Percentiles rank a stretch among this genome's conserved stretches.
These are phyloP conservation scores for Fusarium coicis DNA, from an alignment of 2,329 filamentous ascomycete species.

Conservation along the genomic window DNA sequence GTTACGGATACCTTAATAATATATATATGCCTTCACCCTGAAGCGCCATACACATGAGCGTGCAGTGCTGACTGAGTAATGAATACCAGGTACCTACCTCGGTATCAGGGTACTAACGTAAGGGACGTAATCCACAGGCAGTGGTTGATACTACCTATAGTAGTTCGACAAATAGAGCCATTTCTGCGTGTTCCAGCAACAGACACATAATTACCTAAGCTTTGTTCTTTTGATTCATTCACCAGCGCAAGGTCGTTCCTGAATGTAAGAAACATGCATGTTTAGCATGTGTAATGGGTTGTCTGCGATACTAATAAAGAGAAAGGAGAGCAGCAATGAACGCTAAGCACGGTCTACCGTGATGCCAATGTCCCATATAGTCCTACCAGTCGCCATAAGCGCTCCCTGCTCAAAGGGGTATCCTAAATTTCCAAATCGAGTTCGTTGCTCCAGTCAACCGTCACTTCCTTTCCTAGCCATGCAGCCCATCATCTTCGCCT, in stretches of 20 bases:
- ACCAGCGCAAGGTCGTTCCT: neutral
- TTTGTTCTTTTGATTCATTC: neutral
- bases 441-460: neutral
- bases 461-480: slow-evolving; percentile 24
- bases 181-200: neutral
- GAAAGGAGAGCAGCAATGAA: slow-evolving; percentile 24
- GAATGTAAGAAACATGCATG: slow-evolving; percentile 16
- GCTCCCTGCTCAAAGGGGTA: slow-evolving; percentile 37
- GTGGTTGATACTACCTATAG: neutral
- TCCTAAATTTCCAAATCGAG: slow-evolving; percentile 24
- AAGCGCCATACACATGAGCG: neutral
- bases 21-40: neutral
- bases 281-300: neutral
- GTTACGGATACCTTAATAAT: neutral
- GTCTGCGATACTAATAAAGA: neutral
- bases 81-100: neutral
- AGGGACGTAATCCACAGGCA: neutral
- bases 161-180: neutral
- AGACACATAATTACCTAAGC: neutral
- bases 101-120: neutral
- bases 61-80: neutral
- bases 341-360: slow-evolving; percentile 29
- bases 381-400: slow-evolving; percentile 18
- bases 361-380: slow-evolving; percentile 18
- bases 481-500: slow-evolving; percentile 55